phyloP scores from a whole-genome alignment of 2,329 filamentous ascomycete genomes.

The Botrytis elliptica region DNA sequence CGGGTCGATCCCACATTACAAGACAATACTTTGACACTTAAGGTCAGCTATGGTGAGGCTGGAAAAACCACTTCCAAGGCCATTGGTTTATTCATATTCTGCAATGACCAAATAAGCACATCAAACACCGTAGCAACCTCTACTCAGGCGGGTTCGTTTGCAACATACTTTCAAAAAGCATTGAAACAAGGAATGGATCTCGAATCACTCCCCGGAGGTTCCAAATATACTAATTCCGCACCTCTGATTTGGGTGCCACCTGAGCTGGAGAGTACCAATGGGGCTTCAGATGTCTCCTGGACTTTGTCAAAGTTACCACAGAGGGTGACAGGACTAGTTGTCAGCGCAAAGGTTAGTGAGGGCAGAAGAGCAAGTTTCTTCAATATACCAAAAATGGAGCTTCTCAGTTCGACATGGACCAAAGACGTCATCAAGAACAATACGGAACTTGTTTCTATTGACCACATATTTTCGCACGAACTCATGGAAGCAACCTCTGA shows the following conservation, averaged over 20 bases:
- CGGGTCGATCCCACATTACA: not conserved
- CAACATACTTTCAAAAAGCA: slow-evolving; percentile 1
- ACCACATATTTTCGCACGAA: not conserved
- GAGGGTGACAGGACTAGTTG: not conserved
- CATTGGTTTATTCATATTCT: not conserved
- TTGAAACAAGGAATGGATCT: not conserved
- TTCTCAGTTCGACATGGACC: not conserved
- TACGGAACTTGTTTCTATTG: not conserved
- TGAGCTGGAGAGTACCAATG: not conserved
- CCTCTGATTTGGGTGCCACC: not conserved
- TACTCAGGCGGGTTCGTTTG: not conserved
- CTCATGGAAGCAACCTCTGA: not conserved
- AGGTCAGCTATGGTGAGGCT: not conserved
- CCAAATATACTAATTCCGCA: not conserved
- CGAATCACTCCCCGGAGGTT: not conserved
- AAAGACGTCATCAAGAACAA: not conserved
- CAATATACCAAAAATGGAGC: not conserved
- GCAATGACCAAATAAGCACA: not conserved
- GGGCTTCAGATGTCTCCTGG: not conserved
- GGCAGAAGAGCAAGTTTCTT: not conserved
- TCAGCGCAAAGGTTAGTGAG: not conserved
- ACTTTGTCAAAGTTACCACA: not conserved
- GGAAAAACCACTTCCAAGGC: not conserved
- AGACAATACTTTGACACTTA: not conserved
- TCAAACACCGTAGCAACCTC: too few relatives aligned